These are phyloP conservation scores for Bipolaris oryzae DNA, from an alignment of 2,329 filamentous ascomycete species.

Conservation along the genomic window DNA sequence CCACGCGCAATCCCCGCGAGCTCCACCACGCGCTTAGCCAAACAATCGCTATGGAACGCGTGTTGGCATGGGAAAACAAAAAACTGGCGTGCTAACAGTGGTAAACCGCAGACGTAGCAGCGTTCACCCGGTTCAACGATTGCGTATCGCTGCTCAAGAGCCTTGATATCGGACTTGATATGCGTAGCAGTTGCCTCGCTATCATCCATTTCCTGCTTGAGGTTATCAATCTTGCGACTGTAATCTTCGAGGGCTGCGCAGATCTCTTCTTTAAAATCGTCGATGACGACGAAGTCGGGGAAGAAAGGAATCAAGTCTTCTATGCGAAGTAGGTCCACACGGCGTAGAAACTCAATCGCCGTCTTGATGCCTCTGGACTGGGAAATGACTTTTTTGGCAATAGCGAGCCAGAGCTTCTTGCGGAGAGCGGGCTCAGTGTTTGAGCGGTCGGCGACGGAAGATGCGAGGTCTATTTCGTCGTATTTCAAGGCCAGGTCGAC, in stretches of 20 bases:
- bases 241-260: constrained; percentile 94
- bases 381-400: constrained; percentile 91
- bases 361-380: constrained; percentile 81
- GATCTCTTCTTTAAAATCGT: constrained; percentile 99
- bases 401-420: constrained; percentile 94
- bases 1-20: constrained; percentile 77
- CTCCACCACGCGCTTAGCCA: constrained; percentile 84
- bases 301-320: constrained; percentile 98
- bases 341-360: constrained; percentile 90
- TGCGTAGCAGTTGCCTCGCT: constrained; percentile 85
- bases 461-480: constrained; percentile 85
- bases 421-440: constrained; percentile 78
- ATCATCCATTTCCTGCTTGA: constrained; percentile 96
- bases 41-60: constrained; percentile 93
- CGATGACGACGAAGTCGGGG: constrained; percentile 96
- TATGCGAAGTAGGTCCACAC: constrained; percentile 89
- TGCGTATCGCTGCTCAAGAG: constrained; percentile 86
- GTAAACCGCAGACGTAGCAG: constrained; percentile 86
- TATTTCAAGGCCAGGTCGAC: constrained; percentile 92
- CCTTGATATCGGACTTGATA: constrained; percentile 87
- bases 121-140: constrained; percentile 96
- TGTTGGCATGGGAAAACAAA: constrained; percentile 99
- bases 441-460: constrained; percentile 84
- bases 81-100: constrained; percentile 87
- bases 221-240: constrained; percentile 81